Percentiles rank a stretch among this genome's conserved stretches.
Conservation (phyloP, 345 rosid genomes). For the Lepidium didymum region DNA sequence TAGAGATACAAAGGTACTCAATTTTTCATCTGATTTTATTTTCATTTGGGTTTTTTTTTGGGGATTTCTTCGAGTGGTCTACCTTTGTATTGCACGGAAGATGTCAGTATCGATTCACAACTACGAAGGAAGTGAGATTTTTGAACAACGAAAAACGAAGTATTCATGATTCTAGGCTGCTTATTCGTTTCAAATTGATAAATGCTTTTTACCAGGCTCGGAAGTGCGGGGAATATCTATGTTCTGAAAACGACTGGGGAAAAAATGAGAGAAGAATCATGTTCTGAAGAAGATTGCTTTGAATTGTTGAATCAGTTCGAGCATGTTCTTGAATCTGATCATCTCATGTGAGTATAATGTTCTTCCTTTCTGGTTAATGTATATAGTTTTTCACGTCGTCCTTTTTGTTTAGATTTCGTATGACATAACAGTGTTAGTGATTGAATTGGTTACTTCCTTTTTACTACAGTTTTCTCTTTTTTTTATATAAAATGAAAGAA, state of each 20-base stretch:
- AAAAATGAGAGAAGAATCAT: constrained; percentile 31
- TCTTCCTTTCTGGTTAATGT: neutral
- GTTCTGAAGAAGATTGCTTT: constrained; percentile 16
- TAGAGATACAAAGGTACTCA: neutral
- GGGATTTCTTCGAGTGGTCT: neutral
- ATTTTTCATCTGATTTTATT: neutral
- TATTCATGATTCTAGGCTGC: too few relatives aligned
- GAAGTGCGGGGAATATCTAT: neutral
- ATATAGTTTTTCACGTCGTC: too few relatives aligned
- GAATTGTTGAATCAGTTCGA: constrained; percentile 48
- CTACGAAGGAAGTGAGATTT: too few relatives aligned
- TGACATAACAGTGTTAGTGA: too few relatives aligned
- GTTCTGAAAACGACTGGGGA: neutral
- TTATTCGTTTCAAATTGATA: neutral
- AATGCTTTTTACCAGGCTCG: neutral
- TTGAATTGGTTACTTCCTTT: neutral
- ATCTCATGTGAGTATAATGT: constrained; percentile 54
- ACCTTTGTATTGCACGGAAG: neutral
- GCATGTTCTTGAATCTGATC: constrained; percentile 59
- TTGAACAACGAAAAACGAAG: too few relatives aligned
- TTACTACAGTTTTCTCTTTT: neutral
- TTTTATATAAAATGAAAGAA: neutral
- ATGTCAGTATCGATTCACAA: too few relatives aligned
- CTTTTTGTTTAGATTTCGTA: too few relatives aligned
- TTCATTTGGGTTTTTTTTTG: neutral